Percentiles rank a stretch among this genome's conserved stretches.
Conservation (phyloP, 192 early-diverging fungal genomes). For the Backusella sp. region DNA sequence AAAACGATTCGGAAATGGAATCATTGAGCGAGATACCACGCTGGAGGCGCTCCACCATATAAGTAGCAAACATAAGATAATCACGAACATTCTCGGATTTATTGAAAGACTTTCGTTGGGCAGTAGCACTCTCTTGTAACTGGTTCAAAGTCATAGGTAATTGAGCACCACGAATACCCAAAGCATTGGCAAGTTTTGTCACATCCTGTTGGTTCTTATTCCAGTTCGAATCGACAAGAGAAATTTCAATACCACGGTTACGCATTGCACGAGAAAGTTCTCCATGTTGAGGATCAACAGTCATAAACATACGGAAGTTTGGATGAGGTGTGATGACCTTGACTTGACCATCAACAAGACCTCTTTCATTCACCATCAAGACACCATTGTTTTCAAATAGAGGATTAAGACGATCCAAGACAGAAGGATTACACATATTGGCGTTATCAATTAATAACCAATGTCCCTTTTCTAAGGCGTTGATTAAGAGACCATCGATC, state of each 20-base stretch:
- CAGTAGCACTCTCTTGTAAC: conserved; percentile 39
- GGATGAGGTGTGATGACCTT: conserved; percentile 78
- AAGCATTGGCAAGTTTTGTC: conserved; percentile 45
- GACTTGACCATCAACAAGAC: conserved; percentile 78
- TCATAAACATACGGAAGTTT: conserved; percentile 96
- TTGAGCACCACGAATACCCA: conserved; percentile 43
- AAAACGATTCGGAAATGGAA: conserved; percentile 44
- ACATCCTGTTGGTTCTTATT: conserved; percentile 47
- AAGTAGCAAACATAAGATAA: conserved; percentile 43
- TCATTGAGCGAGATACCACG: conserved; percentile 43
- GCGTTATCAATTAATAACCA: conserved; percentile 97
- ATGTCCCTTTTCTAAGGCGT: conserved; percentile 84
- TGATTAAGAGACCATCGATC: conserved; percentile 93
- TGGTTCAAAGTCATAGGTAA: conserved; percentile 39
- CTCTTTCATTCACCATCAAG: conserved; percentile 87
- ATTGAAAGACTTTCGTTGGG: conserved; percentile 23
- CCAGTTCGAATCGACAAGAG: conserved; percentile 56
- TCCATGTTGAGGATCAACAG: conserved; percentile 87
- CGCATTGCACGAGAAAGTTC: conserved; percentile 97
- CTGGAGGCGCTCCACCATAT: conserved; percentile 50
- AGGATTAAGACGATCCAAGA: conserved; percentile 94
- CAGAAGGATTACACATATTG: conserved; percentile 91
- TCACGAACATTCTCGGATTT: conserved; percentile 44
- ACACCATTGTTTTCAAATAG: conserved; percentile 88
- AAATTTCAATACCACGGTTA: conserved; percentile 95